A percentile compares a stretch with the other conserved stretches of the same genome.
These are phyloP conservation scores for Ogataea philodendri DNA, from an alignment of 805 yeast genomes.

Conservation along the genomic window DNA sequence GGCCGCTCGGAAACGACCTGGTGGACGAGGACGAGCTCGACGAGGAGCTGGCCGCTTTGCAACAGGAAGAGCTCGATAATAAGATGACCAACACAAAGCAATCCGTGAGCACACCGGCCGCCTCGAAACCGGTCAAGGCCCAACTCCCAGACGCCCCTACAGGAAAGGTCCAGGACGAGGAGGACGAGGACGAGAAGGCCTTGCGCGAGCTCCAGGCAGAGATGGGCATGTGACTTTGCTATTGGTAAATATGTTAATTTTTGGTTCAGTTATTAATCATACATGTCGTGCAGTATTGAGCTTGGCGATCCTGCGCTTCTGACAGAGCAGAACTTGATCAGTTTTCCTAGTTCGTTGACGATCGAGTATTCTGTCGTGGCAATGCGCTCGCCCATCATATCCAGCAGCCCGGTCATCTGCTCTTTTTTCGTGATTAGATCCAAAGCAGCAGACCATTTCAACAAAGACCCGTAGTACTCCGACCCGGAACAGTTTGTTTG, in stretches of 20 bases:
- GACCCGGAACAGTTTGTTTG: conserved; percentile 35
- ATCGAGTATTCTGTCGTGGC: conserved; percentile 51
- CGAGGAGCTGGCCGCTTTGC: conserved; percentile 84
- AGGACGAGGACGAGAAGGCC: conserved; percentile 83
- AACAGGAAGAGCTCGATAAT: conserved; percentile 73
- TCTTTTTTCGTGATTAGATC: conserved; percentile 42
- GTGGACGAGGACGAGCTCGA: conserved; percentile 92
- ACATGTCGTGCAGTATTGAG: conserved; percentile 52
- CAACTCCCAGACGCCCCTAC: conserved; percentile 49
- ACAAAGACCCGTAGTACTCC: conserved; percentile 42
- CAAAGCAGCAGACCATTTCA: conserved; percentile 41
- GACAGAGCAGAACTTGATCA: conserved; percentile 52
- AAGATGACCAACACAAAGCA: conserved; percentile 49
- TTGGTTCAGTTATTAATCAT: conserved; percentile 27
- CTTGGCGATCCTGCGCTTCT: conserved; percentile 51
- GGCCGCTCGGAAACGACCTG: conserved; percentile 80
- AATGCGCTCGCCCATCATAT: conserved; percentile 41
- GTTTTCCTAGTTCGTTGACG: conserved; percentile 53
- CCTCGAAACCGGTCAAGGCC: conserved; percentile 21
- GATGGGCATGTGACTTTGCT: conserved; percentile 53
- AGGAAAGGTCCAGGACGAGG: conserved; percentile 46
- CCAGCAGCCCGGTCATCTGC: conserved; percentile 55
- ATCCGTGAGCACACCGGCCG: conserved; percentile 20
- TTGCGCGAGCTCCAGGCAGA: conserved; percentile 78
- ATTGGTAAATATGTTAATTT: conserved; percentile 4